Evolutionary conservation across 176 grass and related monocot species (phyloP), one percentile per base, ranked within the genome.

Genomic region (Oryza meridionalis): DNA sequence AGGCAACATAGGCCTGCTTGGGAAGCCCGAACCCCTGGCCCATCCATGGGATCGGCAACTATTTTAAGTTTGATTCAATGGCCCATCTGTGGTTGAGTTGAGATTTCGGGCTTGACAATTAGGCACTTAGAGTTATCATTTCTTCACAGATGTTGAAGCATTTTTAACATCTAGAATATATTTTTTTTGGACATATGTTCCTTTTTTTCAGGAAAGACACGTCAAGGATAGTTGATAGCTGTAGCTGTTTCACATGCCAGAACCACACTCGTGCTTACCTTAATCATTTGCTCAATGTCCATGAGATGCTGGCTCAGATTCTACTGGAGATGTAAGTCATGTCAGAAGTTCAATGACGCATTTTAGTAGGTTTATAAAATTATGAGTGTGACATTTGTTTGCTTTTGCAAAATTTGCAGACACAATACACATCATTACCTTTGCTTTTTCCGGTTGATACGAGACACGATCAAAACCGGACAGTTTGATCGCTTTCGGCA

Each of bases 401-500:
- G n/a, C 33, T 79, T 79, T 77, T 84, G 59, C 61, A 69, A 59
- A 53, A 66, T 70, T 50, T 84, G 64, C 91, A 98, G 96, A 88
- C 96, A 98, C 55, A 98, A 98, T 62, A 95, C 96, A 0, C 93
- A 98, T 84, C 96, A 98, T 24, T 98, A 95, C 85, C 86, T 98
- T 79, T 69, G 89, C 6, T 98, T 98, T 51, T 98, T 98, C 66
- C 76, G 61, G 27, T 83, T 83, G 24, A 88, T 98, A 84, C 82
- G 93, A 17, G 82, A 88, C 43, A 83, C 89, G 1, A 88, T 98
- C 44, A 95, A 92, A 77, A 65, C 22, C 17, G 91, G 90, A 80
- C 83, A 95, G 59, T 98, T 98, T 0, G 87, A 93, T 32, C 44
- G 85, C 49, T 93, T 95, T 42, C 81, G 55, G 10, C 69, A 81